Evolutionary conservation across 106 monocot genomes (phyloP).

Genomic region (Agapanthus africanus): DNA sequence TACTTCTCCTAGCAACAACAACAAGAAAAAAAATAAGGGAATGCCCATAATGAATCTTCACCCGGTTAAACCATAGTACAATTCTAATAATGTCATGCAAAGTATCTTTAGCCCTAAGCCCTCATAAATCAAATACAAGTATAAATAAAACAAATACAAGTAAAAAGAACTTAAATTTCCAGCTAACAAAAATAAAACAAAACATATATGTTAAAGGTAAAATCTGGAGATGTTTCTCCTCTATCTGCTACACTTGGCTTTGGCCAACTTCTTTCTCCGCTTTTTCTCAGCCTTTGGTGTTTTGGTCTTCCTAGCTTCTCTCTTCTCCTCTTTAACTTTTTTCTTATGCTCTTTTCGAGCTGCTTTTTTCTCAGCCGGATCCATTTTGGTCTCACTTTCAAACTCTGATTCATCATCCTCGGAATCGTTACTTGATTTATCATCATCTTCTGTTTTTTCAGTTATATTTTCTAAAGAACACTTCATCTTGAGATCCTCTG

Average conservation of each 20-base stretch:
- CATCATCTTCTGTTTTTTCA: constrained; percentile 24
- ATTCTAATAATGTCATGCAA: background rate
- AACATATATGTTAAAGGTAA: background rate
- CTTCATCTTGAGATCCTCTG: background rate
- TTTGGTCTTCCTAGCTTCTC: constrained; percentile 77
- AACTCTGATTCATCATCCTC: constrained; percentile 23
- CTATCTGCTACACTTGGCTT: constrained; percentile 84
- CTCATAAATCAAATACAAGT: background rate
- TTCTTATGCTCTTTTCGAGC: constrained; percentile 91
- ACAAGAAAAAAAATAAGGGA: too few species aligned
- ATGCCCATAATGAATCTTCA: too few species aligned
- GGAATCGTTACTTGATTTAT: constrained; percentile 24
- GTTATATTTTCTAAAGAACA: constrained; percentile 6
- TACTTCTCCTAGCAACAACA: too few species aligned
- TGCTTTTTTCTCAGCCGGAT: constrained; percentile 44
- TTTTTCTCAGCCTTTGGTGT: constrained; percentile 77
- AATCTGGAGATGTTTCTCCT: background rate
- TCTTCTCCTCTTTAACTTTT: constrained; percentile 95
- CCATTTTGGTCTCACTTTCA: constrained; percentile 24
- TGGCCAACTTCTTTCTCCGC: constrained; percentile 72
- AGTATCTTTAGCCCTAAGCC: background rate
- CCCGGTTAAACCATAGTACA: background rate
- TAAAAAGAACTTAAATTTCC: too few species aligned
- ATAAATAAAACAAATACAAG: background rate
- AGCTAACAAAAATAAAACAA: background rate